These are phyloP conservation scores for Penstemon eatonii DNA, from an alignment of 257 asterid species.

Conservation along the genomic window DNA sequence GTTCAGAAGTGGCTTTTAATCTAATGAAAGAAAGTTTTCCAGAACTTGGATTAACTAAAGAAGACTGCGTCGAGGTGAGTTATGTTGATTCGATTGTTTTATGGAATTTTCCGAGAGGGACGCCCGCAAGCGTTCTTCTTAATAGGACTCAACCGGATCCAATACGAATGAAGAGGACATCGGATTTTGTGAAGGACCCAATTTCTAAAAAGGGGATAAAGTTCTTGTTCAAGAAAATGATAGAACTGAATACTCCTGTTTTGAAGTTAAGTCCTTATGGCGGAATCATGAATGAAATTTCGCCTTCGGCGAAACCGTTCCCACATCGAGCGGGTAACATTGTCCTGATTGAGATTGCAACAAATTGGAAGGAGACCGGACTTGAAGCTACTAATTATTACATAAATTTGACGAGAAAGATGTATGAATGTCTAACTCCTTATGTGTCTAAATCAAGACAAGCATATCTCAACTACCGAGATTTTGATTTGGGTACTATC, in stretches of 20 bases:
- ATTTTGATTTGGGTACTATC: constrained; percentile 27
- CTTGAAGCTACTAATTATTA: constrained; percentile 15
- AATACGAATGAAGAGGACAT: constrained; percentile 27
- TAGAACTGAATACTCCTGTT: constrained; percentile 27
- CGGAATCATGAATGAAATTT: constrained; percentile 37
- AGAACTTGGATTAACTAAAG: constrained; percentile 35
- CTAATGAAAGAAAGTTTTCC: constrained; percentile 37
- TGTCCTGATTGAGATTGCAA: constrained; percentile 30
- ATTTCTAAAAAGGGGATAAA: constrained; percentile 30
- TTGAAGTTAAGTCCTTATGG: constrained; percentile 37
- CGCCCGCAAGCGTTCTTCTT: constrained; percentile 7
- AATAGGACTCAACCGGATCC: constrained; percentile 21
- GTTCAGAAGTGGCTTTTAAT: constrained; percentile 35
- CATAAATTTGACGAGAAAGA: constrained; percentile 19
- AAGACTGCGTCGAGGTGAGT: constrained; percentile 48
- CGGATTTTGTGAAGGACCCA: constrained; percentile 26
- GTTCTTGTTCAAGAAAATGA: constrained; percentile 30
- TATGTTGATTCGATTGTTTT: constrained; percentile 54
- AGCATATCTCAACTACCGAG: constrained; percentile 29
- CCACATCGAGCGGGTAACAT: constrained; percentile 41
- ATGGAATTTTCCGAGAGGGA: constrained; percentile 43
- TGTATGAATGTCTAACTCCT: constrained; percentile 14
- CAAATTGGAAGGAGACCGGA: constrained; percentile 29
- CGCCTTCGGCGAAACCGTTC: constrained; percentile 31
- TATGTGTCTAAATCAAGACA: constrained; percentile 24